phyloP scores from a whole-genome alignment of 2,329 filamentous ascomycete genomes.

The Scedosporium minutisporum region DNA sequence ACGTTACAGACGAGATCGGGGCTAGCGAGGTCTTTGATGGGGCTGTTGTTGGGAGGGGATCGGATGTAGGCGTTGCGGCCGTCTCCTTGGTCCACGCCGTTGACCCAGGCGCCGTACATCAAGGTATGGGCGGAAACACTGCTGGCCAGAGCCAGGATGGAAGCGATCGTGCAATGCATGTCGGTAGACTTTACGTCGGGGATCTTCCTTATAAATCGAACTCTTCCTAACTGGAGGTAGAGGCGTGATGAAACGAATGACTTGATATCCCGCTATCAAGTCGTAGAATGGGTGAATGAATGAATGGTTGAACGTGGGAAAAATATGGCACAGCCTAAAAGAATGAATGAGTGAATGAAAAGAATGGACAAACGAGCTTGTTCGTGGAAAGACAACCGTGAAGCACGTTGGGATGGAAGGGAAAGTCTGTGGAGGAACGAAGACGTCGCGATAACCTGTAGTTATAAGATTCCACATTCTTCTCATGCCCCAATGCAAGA shows the following conservation, averaged over 20 bases:
- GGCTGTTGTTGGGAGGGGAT: conserved; percentile 31
- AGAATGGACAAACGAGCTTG: background rate
- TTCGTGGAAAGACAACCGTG: background rate
- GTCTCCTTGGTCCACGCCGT: conserved; percentile 33
- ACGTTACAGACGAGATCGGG: conserved; percentile 34
- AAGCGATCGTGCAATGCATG: conserved; percentile 13
- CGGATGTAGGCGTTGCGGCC: conserved; percentile 33
- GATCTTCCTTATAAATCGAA: background rate
- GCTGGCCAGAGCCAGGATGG: conserved; percentile 26
- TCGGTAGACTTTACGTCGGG: background rate
- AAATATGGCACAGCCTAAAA: no score
- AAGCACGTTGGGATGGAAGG: background rate
- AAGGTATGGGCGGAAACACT: conserved; percentile 33
- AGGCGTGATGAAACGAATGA: background rate
- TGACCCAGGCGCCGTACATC: conserved; percentile 37
- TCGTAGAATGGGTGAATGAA: background rate
- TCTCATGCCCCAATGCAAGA: background rate
- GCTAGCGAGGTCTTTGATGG: conserved; percentile 33
- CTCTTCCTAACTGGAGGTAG: background rate
- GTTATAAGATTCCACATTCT: background rate
- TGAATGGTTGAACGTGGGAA: no score
- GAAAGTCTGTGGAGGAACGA: background rate
- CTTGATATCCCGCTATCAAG: background rate
- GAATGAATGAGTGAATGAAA: background rate
- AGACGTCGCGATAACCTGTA: background rate